A percentile compares a stretch with the other conserved stretches of the same genome.
phyloP scores from a whole-genome alignment of 768 basidiomycete genomes.

The Hericium erinaceus region DNA sequence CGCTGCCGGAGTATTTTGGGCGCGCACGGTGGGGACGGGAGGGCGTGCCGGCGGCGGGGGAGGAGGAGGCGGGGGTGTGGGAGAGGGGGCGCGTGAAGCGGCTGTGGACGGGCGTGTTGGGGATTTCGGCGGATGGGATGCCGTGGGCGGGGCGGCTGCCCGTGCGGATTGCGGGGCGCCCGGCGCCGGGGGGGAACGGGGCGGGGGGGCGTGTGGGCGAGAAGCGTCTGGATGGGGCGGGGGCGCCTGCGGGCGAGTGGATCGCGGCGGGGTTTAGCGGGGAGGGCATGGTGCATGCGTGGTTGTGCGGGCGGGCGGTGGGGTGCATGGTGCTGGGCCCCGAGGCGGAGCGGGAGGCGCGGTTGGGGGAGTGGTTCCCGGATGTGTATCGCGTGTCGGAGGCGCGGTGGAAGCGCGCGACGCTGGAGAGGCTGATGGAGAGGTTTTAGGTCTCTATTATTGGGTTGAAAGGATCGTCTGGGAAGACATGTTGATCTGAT shows the following conservation, averaged over 20 bases:
- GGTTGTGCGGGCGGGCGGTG: slow-evolving; percentile 50
- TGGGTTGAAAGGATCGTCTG: too few species aligned
- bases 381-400: slow-evolving; percentile 37
- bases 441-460: slow-evolving; percentile 3
- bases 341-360: slow-evolving; percentile 23
- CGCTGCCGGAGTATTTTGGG: slow-evolving; percentile 48
- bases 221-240: neutral
- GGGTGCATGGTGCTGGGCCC: slow-evolving; percentile 48
- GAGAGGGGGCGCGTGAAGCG: slow-evolving; percentile 40
- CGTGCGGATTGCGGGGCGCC: slow-evolving; percentile 30
- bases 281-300: slow-evolving; percentile 68
- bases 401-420: slow-evolving; percentile 37
- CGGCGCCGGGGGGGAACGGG: neutral
- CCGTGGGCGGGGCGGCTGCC: slow-evolving; percentile 71
- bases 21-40: slow-evolving; percentile 34
- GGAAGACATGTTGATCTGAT: too few species aligned
- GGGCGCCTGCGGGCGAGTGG: slow-evolving; percentile 52
- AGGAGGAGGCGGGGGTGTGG: slow-evolving; percentile 22
- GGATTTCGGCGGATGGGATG: slow-evolving; percentile 46
- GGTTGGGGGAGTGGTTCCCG: slow-evolving; percentile 37
- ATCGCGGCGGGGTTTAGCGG: slow-evolving; percentile 62
- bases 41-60: slow-evolving; percentile 13
- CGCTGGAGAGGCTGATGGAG: slow-evolving; percentile 25
- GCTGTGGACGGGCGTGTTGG: slow-evolving; percentile 58
- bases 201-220: neutral